Base-by-base conservation (phyloP, 2,329 filamentous ascomycete species). In the Aspergillus sp. region DNA sequence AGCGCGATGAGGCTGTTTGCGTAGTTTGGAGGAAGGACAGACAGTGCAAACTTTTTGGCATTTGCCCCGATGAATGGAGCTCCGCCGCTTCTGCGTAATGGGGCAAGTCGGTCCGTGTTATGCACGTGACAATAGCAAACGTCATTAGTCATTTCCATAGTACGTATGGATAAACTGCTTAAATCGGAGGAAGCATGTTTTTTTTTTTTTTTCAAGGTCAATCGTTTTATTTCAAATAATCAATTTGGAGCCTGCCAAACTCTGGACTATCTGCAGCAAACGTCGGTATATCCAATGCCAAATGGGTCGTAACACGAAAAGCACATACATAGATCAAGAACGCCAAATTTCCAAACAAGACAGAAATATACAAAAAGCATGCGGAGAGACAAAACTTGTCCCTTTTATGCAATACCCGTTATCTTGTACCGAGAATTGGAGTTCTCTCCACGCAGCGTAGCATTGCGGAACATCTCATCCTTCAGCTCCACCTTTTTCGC, bases 401-500 rank as follows among this genome's bases (percentile, higher is more conserved):
- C 1, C 81, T 79, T 83, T 82, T 76, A 64, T 85, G 83, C 61
- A 72, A 56, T 1, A 84, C 84, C 56, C 27, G 27, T 31, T 31
- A 31, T 31, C 27, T 31, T 31, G 9, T 31, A 31, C 27, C 84
- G 72, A 53, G 79, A 74, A 60, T 65, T 72, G 0, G 83, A 81
- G 65, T 85, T 77, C 40, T 76, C 75, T 0, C 84, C 84, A 54
- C 80, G 75, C 52, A 79, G 67, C 8, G 81, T 68, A 2, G 84
- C 84, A 57, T 76, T 74, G 7, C 71, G 57, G 55, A 76, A 76
- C 47, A 77, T 64, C 33, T 66, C 61, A 17, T 78, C 68, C 45
- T 86, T 70, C 51, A 79, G 68, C 3, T 68, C 66, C 33, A 77
- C 70, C 55, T 82, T 67, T 12, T 71, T 68, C 15, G 74, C 69